Conservation (phyloP, 768 basidiomycete species). For the Tephrocybe sp. region DNA sequence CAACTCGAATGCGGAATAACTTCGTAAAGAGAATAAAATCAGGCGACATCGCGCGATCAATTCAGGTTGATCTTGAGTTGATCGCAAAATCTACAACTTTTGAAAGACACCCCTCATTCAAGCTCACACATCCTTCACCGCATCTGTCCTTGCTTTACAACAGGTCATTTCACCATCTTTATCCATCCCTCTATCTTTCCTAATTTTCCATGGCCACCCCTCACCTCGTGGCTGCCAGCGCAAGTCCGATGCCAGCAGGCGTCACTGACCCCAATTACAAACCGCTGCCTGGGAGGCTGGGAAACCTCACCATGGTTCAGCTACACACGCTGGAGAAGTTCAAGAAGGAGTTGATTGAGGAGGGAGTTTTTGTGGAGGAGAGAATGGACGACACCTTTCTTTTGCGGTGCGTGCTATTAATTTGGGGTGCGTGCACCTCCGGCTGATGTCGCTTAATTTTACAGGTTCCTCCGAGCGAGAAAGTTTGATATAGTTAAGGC, state of each 20-base stretch:
- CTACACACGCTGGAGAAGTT: slow-evolving; percentile 67
- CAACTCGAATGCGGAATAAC: slow-evolving; percentile 1
- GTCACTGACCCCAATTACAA: slow-evolving; percentile 64
- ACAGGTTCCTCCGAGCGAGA: slow-evolving; percentile 87
- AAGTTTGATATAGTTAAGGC: slow-evolving; percentile 86
- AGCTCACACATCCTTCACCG: no score
- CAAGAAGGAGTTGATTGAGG: slow-evolving; percentile 60
- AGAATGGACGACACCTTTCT: slow-evolving; percentile 72
- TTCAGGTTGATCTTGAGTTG: neutral
- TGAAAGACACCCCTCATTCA: neutral
- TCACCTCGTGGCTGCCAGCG: slow-evolving; percentile 39
- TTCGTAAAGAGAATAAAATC: no score
- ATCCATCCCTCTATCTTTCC: neutral
- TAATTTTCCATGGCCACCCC: slow-evolving; percentile 2
- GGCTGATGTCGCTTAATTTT: neutral
- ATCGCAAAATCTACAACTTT: neutral
- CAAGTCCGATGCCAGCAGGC: slow-evolving; percentile 55
- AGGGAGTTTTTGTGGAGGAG: slow-evolving; percentile 57
- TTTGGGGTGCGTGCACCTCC: neutral
- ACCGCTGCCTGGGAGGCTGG: slow-evolving; percentile 70
- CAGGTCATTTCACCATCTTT: neutral
- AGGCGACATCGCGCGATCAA: neutral
- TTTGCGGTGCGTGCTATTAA: slow-evolving; percentile 42
- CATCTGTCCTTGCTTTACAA: neutral
- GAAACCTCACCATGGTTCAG: slow-evolving; percentile 66